Evolutionary conservation across 306 rosid species (phyloP), one percentile per base, ranked within the genome.

Genomic region (Herpetospermum pedunculosum): DNA sequence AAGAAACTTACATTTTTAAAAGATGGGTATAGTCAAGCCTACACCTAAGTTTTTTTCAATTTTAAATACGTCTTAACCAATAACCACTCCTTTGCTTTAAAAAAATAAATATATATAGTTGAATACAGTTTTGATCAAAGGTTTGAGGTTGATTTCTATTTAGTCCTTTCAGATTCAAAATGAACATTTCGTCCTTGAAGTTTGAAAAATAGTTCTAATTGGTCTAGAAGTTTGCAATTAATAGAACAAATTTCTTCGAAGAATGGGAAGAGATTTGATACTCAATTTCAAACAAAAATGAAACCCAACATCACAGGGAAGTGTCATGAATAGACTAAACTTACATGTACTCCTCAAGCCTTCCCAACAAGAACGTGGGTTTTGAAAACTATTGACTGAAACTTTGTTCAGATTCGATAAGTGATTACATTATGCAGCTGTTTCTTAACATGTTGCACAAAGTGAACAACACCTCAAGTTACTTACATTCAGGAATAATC

Each of bases 401-500:
- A 23, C 21, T 26, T 14, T 3, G 64, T 57, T 57, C 3, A 25
- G 64, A 57, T 7, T 60, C 67, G 6, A 15, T 25, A 15, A 34
- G 28, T 19, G 28, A 64, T 37, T 21, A 38, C 32, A 40, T 5
- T 40, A 40, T 38, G 34, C 72, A 65, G 13, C 19, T 6, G 49
- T 12, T 64, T 64, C 71, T 9, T 64, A 64, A 64, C 72, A 65
- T 65, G 50, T 40, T 65, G 32, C 34, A 37, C 49, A 38, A 35
- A 65, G 5, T 64, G 71, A 64, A 64, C 46, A 37, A 64, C 30
- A 38, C 32, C 28, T 7, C 2, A 2, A 68, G 23, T 13, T 25
- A 14, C 2, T 40, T 65, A 15, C 49, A 6, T 37, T 81, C 79
- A 85, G 3, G 77, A 86, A 40, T 81, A 78, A 83, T 95, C 99